Percentiles rank a stretch among this genome's conserved stretches.
These are phyloP conservation scores for Gossypium davidsonii DNA, from an alignment of 441 rosid species.

Conservation along the genomic window DNA sequence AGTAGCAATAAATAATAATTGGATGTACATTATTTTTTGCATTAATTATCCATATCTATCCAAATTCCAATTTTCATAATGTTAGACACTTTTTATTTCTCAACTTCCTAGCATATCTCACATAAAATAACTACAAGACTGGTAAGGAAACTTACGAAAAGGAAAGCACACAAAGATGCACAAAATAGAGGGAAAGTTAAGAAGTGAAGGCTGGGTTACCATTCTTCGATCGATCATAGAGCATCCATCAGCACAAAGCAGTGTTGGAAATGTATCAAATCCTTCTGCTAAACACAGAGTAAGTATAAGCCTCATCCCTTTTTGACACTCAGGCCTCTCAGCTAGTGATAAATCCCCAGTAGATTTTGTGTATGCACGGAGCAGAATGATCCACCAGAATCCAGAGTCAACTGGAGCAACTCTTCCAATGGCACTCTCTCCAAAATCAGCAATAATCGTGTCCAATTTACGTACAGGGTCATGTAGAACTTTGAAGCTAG, in stretches of 20 bases:
- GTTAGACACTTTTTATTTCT: background rate
- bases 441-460: slow-evolving; percentile 75
- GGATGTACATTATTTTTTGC: background rate
- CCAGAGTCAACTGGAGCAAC: slow-evolving; percentile 98
- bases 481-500: slow-evolving; percentile 92
- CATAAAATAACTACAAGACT: background rate
- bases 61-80: background rate
- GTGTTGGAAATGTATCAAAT: slow-evolving; percentile 86
- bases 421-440: slow-evolving; percentile 94
- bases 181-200: background rate
- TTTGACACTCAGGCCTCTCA: slow-evolving; percentile 81
- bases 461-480: slow-evolving; percentile 68
- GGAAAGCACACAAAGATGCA: background rate
- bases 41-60: too few relatives aligned
- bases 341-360: slow-evolving; percentile 82
- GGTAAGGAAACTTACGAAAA: background rate
- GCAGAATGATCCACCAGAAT: slow-evolving; percentile 97
- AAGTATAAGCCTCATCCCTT: slow-evolving; percentile 76
- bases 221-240: slow-evolving; percentile 94
- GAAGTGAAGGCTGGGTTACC: slow-evolving; percentile 35
- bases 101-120: background rate
- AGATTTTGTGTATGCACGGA: slow-evolving; percentile 92
- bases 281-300: slow-evolving; percentile 83
- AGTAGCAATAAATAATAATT: background rate
- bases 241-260: slow-evolving; percentile 93